Base-by-base conservation (phyloP, 768 basidiomycete genomes). In the Mrakia hoshinonis region DNA sequence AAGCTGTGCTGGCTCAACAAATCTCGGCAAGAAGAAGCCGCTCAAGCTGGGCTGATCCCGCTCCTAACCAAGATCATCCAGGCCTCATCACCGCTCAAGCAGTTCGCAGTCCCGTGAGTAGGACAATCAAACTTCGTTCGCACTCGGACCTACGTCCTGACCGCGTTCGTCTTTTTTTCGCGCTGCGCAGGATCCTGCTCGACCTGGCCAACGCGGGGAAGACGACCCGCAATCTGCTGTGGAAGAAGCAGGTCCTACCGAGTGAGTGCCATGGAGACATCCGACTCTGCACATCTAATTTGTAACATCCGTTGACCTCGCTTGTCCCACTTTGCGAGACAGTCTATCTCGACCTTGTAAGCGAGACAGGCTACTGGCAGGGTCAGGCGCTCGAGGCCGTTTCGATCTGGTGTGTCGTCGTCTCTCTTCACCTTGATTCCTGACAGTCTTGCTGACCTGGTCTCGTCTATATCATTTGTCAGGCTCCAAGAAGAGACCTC, bases 401-500 rank as follows among this genome's bases (percentile, higher is more conserved):
- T 38, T 79, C 92, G 12, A 89, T 90, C 0, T 99, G 95, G 94
- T 91, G 74, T 73, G 85, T 79, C 2, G 1, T 52, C 1, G 69
- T 24, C 67, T 58, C 11, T 4, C 55, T 47, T 34, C 29, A 65
- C 26, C 11, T 36, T 43, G 51, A n/a, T 15, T 61, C 58, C 26
- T 52, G 31, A 31, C 4, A 36, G 7, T 26, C 29, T 46, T 0
- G 24, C 49, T 54, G 39, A 11, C n/a, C 13, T 49, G 48, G 58
- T 15, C 46, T 54, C 46, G 67, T 47, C 34, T 22, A 0, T 31
- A 5, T 4, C 7, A 20, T 61, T 31, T 29, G 31, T 22, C 75
- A 93, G 91, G 92, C 82, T 98, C 46, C 90, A 93, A 82, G 96
- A 97, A 76, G 96, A 99, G 80, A 91, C 90, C 0, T 87, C 91